Base-by-base conservation (phyloP, 2,329 filamentous ascomycete species). In the Monosporascus sp. region DNA sequence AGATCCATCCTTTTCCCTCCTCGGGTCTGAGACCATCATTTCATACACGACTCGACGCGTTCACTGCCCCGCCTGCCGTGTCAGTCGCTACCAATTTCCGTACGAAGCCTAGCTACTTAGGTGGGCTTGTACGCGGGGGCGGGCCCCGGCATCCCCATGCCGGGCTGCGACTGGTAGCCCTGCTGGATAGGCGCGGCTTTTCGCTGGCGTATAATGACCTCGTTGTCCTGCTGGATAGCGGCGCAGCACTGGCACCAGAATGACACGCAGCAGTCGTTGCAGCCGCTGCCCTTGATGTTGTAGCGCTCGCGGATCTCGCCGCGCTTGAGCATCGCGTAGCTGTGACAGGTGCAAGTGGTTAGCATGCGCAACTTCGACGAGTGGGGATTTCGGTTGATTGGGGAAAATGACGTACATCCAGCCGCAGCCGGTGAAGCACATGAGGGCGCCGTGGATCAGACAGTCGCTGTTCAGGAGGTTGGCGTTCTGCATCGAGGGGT, bases 241-340 rank as follows among this genome's bases (percentile, higher is more conserved):
- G 66, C 62, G 60, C 76, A 78, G 69, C 75, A 78, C 22, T 72
- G 61, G 57, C 75, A 78, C 65, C 73, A 78, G 60, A 62, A 74
- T 9, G 72, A 65, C 6, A 64, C 61, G 51, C 70, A 71, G 62
- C 72, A 77, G 57, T 79, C 76, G 35, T 62, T 63, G 54, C 62
- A 70, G 15, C 67, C 66, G 48, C 68, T 69, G 7, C 76, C 75
- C 22, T 74, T 63, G 54, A 79, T 75, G 47, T 71, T 67, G 63
- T 75, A 74, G 45, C 66, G 68, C 38, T 75, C 65, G 11, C 76
- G 71, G 50, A 77, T 72, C 55, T 74, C 68, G 18, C 60, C 60
- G 46, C 77, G 72, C 60, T 77, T 75, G 49, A 75, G 57, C 66
- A 72, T 70, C 24, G 69, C 65, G 27, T 77, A 68, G 52, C 77